Percentiles rank a stretch among this genome's conserved stretches.
Evolutionary conservation across 139 green algal genomes (phyloP).

Genomic region (Gonium pectorale): DNA sequence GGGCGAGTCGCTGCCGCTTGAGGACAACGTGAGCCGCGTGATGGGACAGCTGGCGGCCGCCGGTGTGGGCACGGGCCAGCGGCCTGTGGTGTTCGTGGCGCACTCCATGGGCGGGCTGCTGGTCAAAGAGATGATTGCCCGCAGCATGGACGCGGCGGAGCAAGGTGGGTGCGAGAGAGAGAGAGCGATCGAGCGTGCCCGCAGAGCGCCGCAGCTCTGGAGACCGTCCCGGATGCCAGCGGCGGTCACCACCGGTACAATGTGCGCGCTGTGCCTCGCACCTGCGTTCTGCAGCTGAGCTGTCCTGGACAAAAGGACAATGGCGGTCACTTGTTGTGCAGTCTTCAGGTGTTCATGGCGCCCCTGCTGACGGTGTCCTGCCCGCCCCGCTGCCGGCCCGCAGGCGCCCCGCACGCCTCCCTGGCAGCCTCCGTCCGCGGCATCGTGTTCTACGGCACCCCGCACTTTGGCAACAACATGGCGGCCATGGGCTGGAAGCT

Average conservation of each 20-base stretch:
- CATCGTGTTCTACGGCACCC: slow-evolving; percentile 85
- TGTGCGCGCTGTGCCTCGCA: too few species aligned
- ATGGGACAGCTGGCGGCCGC: slow-evolving; percentile 78
- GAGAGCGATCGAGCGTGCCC: too few species aligned
- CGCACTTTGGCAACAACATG: slow-evolving; percentile 81
- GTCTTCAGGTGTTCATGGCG: too few species aligned
- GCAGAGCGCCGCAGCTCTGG: too few species aligned
- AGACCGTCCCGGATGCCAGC: too few species aligned
- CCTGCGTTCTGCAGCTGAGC: too few species aligned
- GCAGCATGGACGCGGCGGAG: slow-evolving; percentile 23
- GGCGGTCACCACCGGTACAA: too few species aligned
- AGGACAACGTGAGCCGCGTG: slow-evolving; percentile 74
- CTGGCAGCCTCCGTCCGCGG: slow-evolving; percentile 63
- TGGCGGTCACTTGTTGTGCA: too few species aligned
- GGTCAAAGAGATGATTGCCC: slow-evolving; percentile 85
- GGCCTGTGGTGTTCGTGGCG: slow-evolving; percentile 86
- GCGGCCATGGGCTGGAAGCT: slow-evolving; percentile 86
- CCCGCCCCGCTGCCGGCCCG: not conserved
- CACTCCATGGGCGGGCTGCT: slow-evolving; percentile 92
- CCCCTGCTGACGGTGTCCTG: not conserved
- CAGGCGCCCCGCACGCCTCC: slow-evolving; percentile 27
- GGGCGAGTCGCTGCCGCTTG: slow-evolving; percentile 83
- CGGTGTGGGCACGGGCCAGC: slow-evolving; percentile 73
- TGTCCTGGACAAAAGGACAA: too few species aligned
- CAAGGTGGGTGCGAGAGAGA: slow-evolving; percentile 1